Evolutionary conservation across 2,329 filamentous ascomycete genomes (phyloP), one percentile per base, ranked within the genome.

Genomic region (Escovopsis sp.): DNA sequence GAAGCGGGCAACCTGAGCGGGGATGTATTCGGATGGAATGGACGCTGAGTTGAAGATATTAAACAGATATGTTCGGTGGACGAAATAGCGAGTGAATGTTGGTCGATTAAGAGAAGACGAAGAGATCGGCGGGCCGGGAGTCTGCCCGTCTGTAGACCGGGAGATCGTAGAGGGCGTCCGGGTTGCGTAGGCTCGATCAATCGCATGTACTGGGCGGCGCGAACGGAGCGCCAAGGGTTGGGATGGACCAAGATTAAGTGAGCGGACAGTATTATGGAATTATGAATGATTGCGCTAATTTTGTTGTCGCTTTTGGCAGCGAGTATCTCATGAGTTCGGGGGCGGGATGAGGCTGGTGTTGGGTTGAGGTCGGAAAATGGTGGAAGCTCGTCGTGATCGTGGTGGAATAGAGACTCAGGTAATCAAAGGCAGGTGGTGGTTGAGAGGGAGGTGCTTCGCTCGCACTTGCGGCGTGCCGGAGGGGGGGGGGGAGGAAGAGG

Each of bases 301-400:
- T 32, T 32, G 15, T 15, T 36, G 18, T 33, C 38, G 26, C 37
- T 15, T 33, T 36, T 28, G 26, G 23, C 38, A 26, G 39, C 26
- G 37, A 34, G 33, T 32, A 30, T 28, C 28, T 30, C 36, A 23
- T 28, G 28, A 23, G 33, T 32, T 37, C 32, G 26, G 15, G 38
- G 43, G 3, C 9, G 15, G 23, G 41, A 40, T 28, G 39, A 39
- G 44, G 28, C 28, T 11, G 28, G 30, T 26, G 41, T 45, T 45
- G 44, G 44, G 45, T 47, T 38, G 47, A 40, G 44, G 47, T 47
- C 44, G 49, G 50, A 49, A 43, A 40, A 43, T n/a, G 23, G 43
- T 18, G 10, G 36, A 37, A 33, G 42, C 33, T 45, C 32, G 44
- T 42, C 18, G 39, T 38, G 23, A 33, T 39, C 35, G 46, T 49